Base-by-base conservation (phyloP, 805 yeast species). In the Suhomyces tanzawaensis region DNA sequence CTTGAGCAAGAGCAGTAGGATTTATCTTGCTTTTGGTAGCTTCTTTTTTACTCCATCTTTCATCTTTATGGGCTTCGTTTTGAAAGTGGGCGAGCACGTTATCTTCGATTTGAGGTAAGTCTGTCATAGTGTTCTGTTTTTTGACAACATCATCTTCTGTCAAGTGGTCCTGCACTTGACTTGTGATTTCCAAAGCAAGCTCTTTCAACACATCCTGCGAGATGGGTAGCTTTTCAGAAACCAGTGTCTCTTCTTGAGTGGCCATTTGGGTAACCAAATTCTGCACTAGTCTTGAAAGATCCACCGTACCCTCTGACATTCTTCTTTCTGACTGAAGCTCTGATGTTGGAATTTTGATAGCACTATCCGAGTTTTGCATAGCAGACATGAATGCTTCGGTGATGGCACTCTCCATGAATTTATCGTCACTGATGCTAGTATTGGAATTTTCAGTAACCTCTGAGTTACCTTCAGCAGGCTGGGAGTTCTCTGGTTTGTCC, bases 61-160 rank as follows among this genome's bases (percentile, higher is more conserved):
- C 57, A 12, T 55, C 57, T 33, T 47, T 56, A 36, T 60, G 44
- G 1, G 65, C 62, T 36, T 62, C 65, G 22, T 58, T 50, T 26
- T 62, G 64, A 40, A 65, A 65, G 44, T 65, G 70, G 9, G 57
- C 64, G 21, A 64, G 47, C 15, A 63, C 58, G 28, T 53, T 58
- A 3, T 66, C 71, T 36, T 63, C 70, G 9, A 65, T 49, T 33
- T 51, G 61, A 3, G 71, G 70, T 29, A 65, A 41, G 11, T 48
- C 53, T 9, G 44, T 37, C 16, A 45, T 16, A 24, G 41, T 17
- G 15, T 39, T 32, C 12, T 24, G 39, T 36, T 35, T 35, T 32
- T 28, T 40, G n/a, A 37, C 8, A 12, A 40, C 13, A 22, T 44
- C 44, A 28, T 49, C 54, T 30, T 49, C 55, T 9, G 36, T 29